Conservation (phyloP, 2,329 filamentous ascomycete genomes). For the Xylaria sp. region DNA sequence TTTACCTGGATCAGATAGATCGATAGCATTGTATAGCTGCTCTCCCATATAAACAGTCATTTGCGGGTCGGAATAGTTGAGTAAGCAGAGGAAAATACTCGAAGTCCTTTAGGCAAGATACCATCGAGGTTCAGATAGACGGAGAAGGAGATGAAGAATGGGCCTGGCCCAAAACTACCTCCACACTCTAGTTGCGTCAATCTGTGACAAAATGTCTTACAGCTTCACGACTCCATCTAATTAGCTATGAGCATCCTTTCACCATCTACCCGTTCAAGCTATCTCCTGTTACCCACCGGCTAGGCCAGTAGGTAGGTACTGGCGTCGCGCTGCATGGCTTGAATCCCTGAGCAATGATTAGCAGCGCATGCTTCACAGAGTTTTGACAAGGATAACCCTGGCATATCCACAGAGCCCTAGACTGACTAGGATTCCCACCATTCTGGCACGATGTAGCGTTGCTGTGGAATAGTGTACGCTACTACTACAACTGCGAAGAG, state of each 20-base stretch:
- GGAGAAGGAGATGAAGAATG: too few species aligned
- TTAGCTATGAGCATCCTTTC: constrained; percentile 4
- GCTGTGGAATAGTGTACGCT: constrained; percentile 24
- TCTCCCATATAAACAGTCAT: background rate
- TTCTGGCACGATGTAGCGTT: constrained; percentile 46
- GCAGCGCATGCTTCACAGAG: constrained; percentile 47
- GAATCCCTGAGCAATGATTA: constrained; percentile 49
- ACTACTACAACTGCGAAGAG: constrained; percentile 11
- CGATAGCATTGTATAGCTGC: constrained; percentile 18
- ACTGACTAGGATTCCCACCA: constrained; percentile 46
- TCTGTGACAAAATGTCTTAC: background rate
- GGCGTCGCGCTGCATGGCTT: constrained; percentile 38
- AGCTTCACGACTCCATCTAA: background rate
- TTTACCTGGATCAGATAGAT: constrained; percentile 25
- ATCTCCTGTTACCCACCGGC: constrained; percentile 29
- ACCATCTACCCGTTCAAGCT: constrained; percentile 11
- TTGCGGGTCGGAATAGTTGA: constrained; percentile 13
- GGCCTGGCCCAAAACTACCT: background rate
- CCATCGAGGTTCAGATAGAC: constrained; percentile 5
- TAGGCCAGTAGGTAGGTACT: constrained; percentile 22
- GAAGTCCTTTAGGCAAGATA: background rate
- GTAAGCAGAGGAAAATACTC: constrained; percentile 9
- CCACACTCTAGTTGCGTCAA: background rate
- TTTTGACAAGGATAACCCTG: constrained; percentile 47
- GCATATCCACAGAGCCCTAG: constrained; percentile 45